Conservation (phyloP, 495 filamentous ascomycete genomes). For the Annulohypoxylon nitens region DNA sequence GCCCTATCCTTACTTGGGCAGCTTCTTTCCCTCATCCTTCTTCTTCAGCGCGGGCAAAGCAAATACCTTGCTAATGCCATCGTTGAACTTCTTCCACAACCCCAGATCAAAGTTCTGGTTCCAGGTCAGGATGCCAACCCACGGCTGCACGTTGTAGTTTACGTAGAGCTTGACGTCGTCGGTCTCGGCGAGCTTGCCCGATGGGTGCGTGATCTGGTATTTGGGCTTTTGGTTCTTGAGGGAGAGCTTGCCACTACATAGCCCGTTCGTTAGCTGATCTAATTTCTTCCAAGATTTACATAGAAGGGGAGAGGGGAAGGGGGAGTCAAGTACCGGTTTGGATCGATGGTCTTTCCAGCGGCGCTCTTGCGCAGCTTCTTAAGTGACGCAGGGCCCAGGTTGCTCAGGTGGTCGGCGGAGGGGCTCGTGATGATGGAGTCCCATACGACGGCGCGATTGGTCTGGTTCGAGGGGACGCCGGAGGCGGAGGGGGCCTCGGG, state of each 20-base stretch:
- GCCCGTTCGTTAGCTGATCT: neutral
- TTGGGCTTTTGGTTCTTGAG: constrained; percentile 87
- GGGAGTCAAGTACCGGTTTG: constrained; percentile 55
- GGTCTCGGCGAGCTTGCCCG: constrained; percentile 75
- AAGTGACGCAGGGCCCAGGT: constrained; percentile 63
- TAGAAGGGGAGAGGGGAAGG: constrained; percentile 2
- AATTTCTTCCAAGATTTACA: neutral
- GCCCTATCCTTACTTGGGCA: neutral
- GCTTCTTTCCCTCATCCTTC: constrained; percentile 54
- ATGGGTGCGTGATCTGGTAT: constrained; percentile 92
- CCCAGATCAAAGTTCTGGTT: constrained; percentile 70
- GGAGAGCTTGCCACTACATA: constrained; percentile 70
- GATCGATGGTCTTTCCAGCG: constrained; percentile 65
- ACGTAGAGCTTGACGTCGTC: constrained; percentile 81
- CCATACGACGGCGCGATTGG: constrained; percentile 92
- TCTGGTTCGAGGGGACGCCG: constrained; percentile 53
- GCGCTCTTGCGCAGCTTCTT: constrained; percentile 67
- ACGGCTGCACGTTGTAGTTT: constrained; percentile 97
- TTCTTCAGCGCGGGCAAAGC: constrained; percentile 80
- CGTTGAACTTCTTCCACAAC: constrained; percentile 70
- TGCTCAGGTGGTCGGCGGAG: constrained; percentile 68
- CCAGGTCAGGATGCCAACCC: constrained; percentile 92
- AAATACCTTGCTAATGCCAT: constrained; percentile 76
- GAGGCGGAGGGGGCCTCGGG: constrained; percentile 63
- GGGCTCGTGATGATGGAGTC: constrained; percentile 87